Percentiles rank a stretch among this genome's conserved stretches.
Conservation (phyloP, 768 basidiomycete species). For the Leccinum variicolor region DNA sequence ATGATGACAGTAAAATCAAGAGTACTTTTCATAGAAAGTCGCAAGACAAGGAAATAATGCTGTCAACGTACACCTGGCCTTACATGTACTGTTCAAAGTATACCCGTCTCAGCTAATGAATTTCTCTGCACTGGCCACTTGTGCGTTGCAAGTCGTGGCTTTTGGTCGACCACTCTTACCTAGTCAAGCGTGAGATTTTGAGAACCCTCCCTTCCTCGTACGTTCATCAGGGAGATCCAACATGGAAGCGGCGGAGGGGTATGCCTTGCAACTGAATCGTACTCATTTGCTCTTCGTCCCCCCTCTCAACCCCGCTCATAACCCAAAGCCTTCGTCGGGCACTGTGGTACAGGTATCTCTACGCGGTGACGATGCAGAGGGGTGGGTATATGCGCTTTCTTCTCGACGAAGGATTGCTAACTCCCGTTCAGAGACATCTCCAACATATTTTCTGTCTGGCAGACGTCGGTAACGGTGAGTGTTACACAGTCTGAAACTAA, state of each 20-base stretch:
- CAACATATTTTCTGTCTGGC: slow-evolving; percentile 1
- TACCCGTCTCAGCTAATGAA: not conserved
- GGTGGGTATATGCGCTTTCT: slow-evolving; percentile 23
- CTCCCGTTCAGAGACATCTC: slow-evolving; percentile 2
- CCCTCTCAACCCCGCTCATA: not conserved
- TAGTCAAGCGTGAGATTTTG: not conserved
- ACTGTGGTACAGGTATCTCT: slow-evolving; percentile 26
- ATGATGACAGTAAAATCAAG: slow-evolving; percentile 53
- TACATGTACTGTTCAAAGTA: not conserved
- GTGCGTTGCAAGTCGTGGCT: not conserved
- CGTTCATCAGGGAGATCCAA: not conserved
- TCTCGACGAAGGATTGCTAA: not conserved
- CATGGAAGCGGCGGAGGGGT: not conserved
- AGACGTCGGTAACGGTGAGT: slow-evolving; percentile 21
- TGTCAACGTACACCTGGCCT: not conserved
- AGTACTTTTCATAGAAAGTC: slow-evolving; percentile 78
- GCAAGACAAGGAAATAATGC: slow-evolving; percentile 61
- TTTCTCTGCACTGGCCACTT: not conserved
- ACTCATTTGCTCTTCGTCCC: slow-evolving; percentile 27
- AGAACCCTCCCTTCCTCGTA: not conserved
- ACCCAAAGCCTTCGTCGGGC: slow-evolving; percentile 4
- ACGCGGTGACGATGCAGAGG: slow-evolving; percentile 10
- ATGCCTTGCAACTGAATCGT: slow-evolving; percentile 18
- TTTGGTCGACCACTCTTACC: not conserved
- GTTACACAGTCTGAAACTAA: not conserved